Conservation (phyloP, 176 grass and related monocot genomes). For the Aegilops tauschii region DNA sequence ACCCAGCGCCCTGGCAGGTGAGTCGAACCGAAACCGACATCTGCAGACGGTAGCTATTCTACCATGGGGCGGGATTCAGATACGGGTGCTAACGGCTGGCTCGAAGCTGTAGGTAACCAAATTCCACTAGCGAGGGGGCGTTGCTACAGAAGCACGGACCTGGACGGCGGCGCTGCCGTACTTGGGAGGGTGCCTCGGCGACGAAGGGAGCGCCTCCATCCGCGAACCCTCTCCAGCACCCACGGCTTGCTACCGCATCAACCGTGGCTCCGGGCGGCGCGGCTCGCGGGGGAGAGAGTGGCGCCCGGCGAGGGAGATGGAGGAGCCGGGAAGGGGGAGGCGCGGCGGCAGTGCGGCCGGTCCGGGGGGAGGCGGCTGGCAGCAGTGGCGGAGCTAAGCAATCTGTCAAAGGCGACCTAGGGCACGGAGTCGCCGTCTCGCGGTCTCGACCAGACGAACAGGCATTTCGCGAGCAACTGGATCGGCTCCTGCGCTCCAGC, state of each 20-base stretch:
- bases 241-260: background rate
- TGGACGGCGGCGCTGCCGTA: conserved; percentile 26
- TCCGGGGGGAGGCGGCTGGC: background rate
- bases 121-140: background rate
- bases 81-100: background rate
- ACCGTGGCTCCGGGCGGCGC: background rate
- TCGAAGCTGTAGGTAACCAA: background rate
- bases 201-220: conserved; percentile 38
- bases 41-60: background rate
- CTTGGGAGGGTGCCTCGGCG: conserved; percentile 41
- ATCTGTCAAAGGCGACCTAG: background rate
- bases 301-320: background rate
- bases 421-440: background rate
- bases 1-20: background rate
- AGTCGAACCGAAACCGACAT: background rate
- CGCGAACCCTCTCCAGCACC: background rate
- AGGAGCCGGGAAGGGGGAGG: background rate
- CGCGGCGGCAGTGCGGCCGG: conserved; percentile 7
- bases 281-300: background rate
- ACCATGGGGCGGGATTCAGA: background rate
- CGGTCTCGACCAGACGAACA: background rate
- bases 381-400: background rate
- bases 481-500: no score
- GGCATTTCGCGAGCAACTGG: no score
- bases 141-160: background rate